phyloP scores from a whole-genome alignment of 192 early-diverging fungal species.

The Glomus cerebriforme region DNA sequence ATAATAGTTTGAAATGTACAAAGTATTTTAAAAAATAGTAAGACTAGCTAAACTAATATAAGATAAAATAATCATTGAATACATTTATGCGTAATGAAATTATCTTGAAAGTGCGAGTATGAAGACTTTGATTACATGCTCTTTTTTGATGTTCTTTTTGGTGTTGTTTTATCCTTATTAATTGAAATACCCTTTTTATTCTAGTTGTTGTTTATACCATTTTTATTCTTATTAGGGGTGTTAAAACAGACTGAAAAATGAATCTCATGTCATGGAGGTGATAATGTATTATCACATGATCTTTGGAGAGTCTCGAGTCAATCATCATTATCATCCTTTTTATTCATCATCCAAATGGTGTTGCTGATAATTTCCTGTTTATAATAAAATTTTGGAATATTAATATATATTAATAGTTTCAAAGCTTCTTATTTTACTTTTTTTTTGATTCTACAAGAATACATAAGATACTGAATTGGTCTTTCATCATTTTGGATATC shows the following conservation, averaged over 20 bases:
- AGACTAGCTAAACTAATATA: no score
- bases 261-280: not conserved
- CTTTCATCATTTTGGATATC: slow-evolving; percentile 32
- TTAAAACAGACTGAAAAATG: not conserved
- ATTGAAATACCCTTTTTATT: no score
- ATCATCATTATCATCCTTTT: slow-evolving; percentile 22
- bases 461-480: slow-evolving; percentile 30
- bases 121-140: no score
- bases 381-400: slow-evolving; percentile 3
- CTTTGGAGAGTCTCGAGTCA: not conserved
- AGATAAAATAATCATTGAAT: no score
- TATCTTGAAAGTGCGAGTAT: no score
- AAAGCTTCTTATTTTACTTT: slow-evolving; percentile 26
- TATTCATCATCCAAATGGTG: slow-evolving; percentile 15
- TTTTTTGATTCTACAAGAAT: not conserved
- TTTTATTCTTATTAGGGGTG: slow-evolving; percentile 16
- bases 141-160: no score
- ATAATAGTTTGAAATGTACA: no score
- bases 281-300: slow-evolving; percentile 21
- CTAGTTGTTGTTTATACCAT: no score
- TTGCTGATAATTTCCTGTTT: slow-evolving; percentile 27
- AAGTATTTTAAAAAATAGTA: no score
- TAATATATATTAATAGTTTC: slow-evolving; percentile 25
- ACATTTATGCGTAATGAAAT: no score
- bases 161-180: no score